phyloP scores from a whole-genome alignment of 2,329 filamentous ascomycete genomes.

The Escovopsis sp. region DNA sequence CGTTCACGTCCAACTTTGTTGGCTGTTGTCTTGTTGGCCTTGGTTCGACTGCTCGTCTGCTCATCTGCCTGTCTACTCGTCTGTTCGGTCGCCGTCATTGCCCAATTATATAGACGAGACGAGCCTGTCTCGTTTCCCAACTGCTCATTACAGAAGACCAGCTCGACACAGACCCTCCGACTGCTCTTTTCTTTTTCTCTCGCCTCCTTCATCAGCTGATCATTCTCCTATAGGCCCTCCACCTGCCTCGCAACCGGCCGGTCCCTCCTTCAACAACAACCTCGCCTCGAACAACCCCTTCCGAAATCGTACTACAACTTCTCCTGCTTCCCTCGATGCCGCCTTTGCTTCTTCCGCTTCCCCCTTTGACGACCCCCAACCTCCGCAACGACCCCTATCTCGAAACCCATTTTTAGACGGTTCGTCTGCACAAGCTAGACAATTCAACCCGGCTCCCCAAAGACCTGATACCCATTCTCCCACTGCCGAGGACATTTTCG shows the following conservation, averaged over 20 bases:
- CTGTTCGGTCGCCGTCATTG: background rate
- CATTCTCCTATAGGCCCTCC: conserved; percentile 8
- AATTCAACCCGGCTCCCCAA: conserved; percentile 35
- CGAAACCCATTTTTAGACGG: conserved; percentile 64
- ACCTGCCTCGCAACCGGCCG: conserved; percentile 13
- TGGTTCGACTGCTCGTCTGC: conserved; percentile 9
- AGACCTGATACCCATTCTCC: conserved; percentile 30
- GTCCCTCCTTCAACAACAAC: conserved; percentile 39
- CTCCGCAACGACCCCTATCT: conserved; percentile 45
- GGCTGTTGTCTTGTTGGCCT: background rate
- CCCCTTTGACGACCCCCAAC: conserved; percentile 41
- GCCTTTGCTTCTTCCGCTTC: conserved; percentile 29
- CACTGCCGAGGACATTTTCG: conserved; percentile 59
- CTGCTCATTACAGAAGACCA: conserved; percentile 4
- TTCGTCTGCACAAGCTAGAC: conserved; percentile 24
- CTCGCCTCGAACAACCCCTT: conserved; percentile 74
- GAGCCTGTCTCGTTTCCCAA: conserved; percentile 12
- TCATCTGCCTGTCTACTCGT: conserved; percentile 7
- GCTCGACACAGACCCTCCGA: too few species aligned
- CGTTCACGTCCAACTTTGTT: too few species aligned
- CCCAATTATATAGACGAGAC: conserved; percentile 18
- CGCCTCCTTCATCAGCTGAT: conserved; percentile 4
- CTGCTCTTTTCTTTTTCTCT: too few species aligned
- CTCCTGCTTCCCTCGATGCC: conserved; percentile 31
- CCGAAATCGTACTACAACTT: conserved; percentile 52